Evolutionary conservation across 208 protist species (phyloP), one percentile per base, ranked within the genome.

Genomic region (Wallacemonas rigidus): DNA sequence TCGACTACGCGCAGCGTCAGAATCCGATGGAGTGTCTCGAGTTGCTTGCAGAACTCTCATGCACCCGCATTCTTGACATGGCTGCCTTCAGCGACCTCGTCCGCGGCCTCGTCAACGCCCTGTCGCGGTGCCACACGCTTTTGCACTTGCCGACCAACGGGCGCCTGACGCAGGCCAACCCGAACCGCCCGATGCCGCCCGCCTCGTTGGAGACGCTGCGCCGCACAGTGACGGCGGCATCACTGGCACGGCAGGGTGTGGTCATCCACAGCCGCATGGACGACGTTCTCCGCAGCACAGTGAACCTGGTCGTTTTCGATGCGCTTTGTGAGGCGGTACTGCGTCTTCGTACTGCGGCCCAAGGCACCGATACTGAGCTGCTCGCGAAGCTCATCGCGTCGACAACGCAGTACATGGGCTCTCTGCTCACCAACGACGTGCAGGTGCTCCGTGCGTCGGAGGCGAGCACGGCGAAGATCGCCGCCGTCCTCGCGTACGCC

Each of bases 231-330:
- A 74, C 87, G 56, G 81, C 92, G 17, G 82, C 88, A 2, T 85
- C 91, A 26, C 63, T 86, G 14, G 88, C 90, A 6, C 77, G 86
- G 14, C 88, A 80, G 38, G 92, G 92, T 51, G 83, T 91, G 2
- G 75, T 91, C 39, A 64, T 95, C 17, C 92, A 97, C 77, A 88
- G 80, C 65, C 88, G 88, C 47, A 76, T 87, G 69, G 88, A 94
- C 76, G 86, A 91, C 71, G 80, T 91, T 9, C 73, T 97, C 53
- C 88, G 90, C 39, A 86, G 85, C 67, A 91, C 88, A 9, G 84
- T 95, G 12, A 92, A 97, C 72, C 79, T 95, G 8, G 80, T 97
- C 47, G 79, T 97, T n/a, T 97, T 97, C 67, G 92, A 97, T 60
- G 74, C 77, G 40, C 82, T 97, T 26, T 89, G 88, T 48, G 92